Conservation (phyloP, 495 filamentous ascomycete genomes). For the Xylaria flabelliformis region DNA sequence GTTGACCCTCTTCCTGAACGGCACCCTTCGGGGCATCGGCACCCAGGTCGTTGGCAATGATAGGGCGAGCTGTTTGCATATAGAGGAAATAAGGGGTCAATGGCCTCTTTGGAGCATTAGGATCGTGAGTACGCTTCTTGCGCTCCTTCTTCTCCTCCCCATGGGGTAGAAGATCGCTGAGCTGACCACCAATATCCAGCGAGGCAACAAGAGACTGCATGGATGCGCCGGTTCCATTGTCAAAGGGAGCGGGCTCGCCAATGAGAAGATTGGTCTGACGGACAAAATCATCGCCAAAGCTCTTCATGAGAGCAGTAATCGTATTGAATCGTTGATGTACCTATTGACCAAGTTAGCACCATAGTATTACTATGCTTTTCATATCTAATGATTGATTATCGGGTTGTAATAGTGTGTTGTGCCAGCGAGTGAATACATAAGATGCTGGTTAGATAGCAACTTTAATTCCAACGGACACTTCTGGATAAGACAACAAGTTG, state of each 20-base stretch:
- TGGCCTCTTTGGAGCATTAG: constrained; percentile 92
- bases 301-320: constrained; percentile 74
- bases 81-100: constrained; percentile 94
- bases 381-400: background rate
- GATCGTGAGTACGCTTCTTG: constrained; percentile 87
- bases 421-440: background rate
- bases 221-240: constrained; percentile 50
- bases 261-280: constrained; percentile 82
- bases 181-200: constrained; percentile 44
- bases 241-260: constrained; percentile 60
- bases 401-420: background rate
- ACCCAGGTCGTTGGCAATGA: constrained; percentile 79
- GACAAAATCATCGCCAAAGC: constrained; percentile 78
- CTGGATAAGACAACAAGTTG: background rate
- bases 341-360: constrained; percentile 53
- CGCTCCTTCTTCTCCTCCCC: constrained; percentile 78
- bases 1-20: constrained; percentile 80
- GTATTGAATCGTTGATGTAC: constrained; percentile 75
- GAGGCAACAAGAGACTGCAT: constrained; percentile 61
- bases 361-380: too few species aligned
- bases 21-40: constrained; percentile 73
- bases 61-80: constrained; percentile 79
- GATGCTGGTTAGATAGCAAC: background rate
- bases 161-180: constrained; percentile 44
- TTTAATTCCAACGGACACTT: background rate